These are phyloP conservation scores for Thelonectria discophora DNA, from an alignment of 2,329 filamentous ascomycete species.

Conservation along the genomic window DNA sequence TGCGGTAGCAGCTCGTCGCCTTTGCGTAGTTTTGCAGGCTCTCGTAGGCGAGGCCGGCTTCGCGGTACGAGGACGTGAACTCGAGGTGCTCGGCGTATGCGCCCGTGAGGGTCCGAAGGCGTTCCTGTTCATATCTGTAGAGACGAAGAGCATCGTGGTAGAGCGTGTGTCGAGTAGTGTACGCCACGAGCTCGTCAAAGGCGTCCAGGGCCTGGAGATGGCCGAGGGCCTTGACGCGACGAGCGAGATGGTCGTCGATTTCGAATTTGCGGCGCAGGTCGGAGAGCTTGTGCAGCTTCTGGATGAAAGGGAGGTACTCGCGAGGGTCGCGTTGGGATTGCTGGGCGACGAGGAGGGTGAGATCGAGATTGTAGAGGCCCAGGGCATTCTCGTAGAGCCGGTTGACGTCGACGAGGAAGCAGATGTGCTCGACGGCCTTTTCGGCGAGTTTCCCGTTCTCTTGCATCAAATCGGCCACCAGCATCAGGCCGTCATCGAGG, in stretches of 20 bases:
- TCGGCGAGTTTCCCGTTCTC: constrained; percentile 79
- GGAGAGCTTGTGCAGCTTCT: constrained; percentile 80
- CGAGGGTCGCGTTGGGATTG: constrained; percentile 95
- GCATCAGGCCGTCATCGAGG: constrained; percentile 80
- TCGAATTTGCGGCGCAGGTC: constrained; percentile 77
- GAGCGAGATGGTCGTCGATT: constrained; percentile 88
- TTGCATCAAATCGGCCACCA: constrained; percentile 79
- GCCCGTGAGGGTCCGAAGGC: constrained; percentile 73
- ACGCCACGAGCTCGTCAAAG: constrained; percentile 81
- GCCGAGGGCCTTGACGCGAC: constrained; percentile 77
- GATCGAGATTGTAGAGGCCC: constrained; percentile 89
- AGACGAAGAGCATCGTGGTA: constrained; percentile 81
- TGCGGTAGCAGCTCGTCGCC: constrained; percentile 84
- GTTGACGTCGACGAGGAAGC: constrained; percentile 94
- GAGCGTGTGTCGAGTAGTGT: constrained; percentile 80
- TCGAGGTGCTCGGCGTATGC: constrained; percentile 84
- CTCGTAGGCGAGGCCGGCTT: constrained; percentile 91
- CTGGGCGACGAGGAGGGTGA: constrained; percentile 90
- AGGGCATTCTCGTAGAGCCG: constrained; percentile 89
- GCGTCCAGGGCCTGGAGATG: constrained; percentile 78
- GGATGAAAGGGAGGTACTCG: constrained; percentile 95
- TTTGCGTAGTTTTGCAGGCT: constrained; percentile 77
- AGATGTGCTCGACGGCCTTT: constrained; percentile 93
- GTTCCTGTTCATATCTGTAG: constrained; percentile 81
- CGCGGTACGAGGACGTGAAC: constrained; percentile 77